Evolutionary conservation across 2,329 filamentous ascomycete genomes (phyloP).

Genomic region (Acrocalymma vagum): DNA sequence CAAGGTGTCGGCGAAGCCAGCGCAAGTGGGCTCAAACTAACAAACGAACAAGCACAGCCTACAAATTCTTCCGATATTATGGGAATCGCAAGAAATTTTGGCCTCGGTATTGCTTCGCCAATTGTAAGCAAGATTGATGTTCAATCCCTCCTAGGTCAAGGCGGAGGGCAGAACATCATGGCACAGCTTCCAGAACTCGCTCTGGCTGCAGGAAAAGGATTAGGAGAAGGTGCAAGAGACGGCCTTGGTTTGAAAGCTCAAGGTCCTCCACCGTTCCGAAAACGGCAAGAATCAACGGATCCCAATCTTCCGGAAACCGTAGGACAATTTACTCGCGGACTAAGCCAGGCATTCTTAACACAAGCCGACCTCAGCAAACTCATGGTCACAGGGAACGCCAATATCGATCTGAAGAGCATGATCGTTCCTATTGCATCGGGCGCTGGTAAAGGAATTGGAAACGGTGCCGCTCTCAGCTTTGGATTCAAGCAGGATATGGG

Average conservation of each 20-base stretch:
- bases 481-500: conserved; percentile 17
- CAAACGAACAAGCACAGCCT: conserved; percentile 24
- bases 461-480: conserved; percentile 33
- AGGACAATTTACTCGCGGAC: conserved; percentile 28
- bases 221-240: conserved; percentile 35
- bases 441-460: conserved; percentile 36
- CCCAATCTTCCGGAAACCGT: conserved; percentile 27
- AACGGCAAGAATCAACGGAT: conserved; percentile 18
- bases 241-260: conserved; percentile 27
- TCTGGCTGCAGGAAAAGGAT: conserved; percentile 32
- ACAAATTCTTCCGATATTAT: conserved; percentile 24
- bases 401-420: conserved; percentile 22
- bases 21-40: conserved; percentile 33
- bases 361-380: conserved; percentile 27
- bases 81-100: conserved; percentile 34
- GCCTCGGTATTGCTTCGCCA: conserved; percentile 32
- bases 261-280: conserved; percentile 1
- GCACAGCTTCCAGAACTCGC: conserved; percentile 33
- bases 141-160: conserved; percentile 21
- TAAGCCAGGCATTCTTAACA: conserved; percentile 34
- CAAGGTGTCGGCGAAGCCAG: conserved; percentile 38
- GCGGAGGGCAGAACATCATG: conserved; percentile 13
- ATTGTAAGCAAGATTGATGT: conserved; percentile 32
- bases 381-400: conserved; percentile 1
- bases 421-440: conserved; percentile 33